A percentile compares a stretch with the other conserved stretches of the same genome.
phyloP scores from a whole-genome alignment of 2,329 filamentous ascomycete genomes.

The Colletotrichum sp. region DNA sequence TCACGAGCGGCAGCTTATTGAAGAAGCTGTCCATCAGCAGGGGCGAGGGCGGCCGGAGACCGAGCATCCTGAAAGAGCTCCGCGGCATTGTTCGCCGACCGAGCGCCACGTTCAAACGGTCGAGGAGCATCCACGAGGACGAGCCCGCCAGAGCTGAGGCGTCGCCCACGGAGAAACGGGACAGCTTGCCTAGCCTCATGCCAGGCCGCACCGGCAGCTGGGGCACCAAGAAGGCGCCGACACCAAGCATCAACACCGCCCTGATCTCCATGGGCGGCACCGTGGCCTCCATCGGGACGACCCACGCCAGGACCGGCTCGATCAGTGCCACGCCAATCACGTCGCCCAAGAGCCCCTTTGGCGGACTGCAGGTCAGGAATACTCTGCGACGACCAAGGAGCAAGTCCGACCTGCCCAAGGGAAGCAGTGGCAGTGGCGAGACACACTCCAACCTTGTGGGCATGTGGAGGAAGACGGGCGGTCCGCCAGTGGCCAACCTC shows the following conservation, averaged over 20 bases:
- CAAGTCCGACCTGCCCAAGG: constrained; percentile 58
- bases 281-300: constrained; percentile 60
- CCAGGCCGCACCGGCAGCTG: constrained; percentile 58
- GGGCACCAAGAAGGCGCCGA: constrained; percentile 51
- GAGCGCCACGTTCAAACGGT: constrained; percentile 54
- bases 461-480: constrained; percentile 58
- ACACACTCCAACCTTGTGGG: constrained; percentile 46
- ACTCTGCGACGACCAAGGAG: constrained; percentile 59
- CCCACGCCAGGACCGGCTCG: constrained; percentile 64
- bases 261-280: constrained; percentile 60
- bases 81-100: constrained; percentile 56
- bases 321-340: constrained; percentile 59
- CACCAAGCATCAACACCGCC: constrained; percentile 65
- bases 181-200: constrained; percentile 50
- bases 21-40: constrained; percentile 65
- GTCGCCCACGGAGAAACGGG: constrained; percentile 41
- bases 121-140: constrained; percentile 46
- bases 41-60: constrained; percentile 48
- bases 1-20: constrained; percentile 65
- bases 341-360: constrained; percentile 59
- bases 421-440: constrained; percentile 27
- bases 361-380: constrained; percentile 49
- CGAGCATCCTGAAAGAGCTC: constrained; percentile 55
- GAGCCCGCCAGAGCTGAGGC: constrained; percentile 31
- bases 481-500: constrained; percentile 57